Evolutionary conservation across 176 grass and related monocot species (phyloP), one percentile per base, ranked within the genome.

Genomic region (Calamus simplicifolius): DNA sequence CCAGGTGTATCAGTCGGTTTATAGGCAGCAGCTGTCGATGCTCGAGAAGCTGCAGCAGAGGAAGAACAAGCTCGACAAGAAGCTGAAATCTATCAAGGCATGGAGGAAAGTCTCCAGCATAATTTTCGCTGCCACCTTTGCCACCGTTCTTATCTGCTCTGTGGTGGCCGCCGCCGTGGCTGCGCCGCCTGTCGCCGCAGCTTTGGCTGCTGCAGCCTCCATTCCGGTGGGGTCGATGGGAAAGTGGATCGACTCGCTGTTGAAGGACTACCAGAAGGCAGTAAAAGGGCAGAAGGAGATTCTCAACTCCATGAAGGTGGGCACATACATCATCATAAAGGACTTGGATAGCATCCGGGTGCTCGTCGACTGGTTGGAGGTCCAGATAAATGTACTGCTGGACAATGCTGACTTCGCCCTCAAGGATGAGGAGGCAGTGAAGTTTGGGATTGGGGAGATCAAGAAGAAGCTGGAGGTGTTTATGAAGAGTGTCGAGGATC

Each of bases 221-320:
- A 62, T 62, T 35, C 59, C 59, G 8, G 14, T 62, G 18, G 59
- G 59, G 59, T 48, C 59, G 59, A 62, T 62, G 59, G 59, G 59
- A 29, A 62, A 62, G 16, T 62, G 59, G 59, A 48, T 62, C 29
- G 30, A 62, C 30, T 62, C 59, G 27, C 29, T 62, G 59, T n/a
- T 62, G 17, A 48, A 62, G n/a, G 29, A 35, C 4, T 62, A 62
- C 16, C 59, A 62, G 59, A 35, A 62, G 7, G 30, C 59, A 13
- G 8, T 62, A 17, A 48, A 62, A 1, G 59, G 59, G 30, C 59
- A 62, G 27, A 62, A 62, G 18, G 59, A 62, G 59, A 35, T 62
- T 3, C 59, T 62, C 3, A 10, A 17, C 25, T 62, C 59, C 8
- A 62, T 62, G 59, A 29, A 62, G 19, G 59, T 62, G 12, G 59